Conservation (phyloP, 1,284 basidiomycete species). For the Trametes versicolor region DNA sequence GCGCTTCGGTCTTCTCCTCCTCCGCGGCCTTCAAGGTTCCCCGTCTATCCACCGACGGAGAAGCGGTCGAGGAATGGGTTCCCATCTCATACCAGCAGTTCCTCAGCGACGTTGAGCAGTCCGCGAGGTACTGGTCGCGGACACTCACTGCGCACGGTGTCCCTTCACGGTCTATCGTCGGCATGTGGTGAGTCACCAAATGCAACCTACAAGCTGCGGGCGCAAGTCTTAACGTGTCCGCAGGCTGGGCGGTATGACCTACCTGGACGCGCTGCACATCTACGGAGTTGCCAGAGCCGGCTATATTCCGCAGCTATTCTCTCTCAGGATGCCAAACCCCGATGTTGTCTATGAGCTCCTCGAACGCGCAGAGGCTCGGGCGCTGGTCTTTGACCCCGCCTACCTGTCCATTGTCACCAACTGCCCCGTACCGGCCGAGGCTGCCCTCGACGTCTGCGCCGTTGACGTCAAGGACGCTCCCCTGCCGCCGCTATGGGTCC, state of each 20-base stretch:
- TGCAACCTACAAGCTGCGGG: conserved; percentile 14
- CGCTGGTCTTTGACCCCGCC: conserved; percentile 67
- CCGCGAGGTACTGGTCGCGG: conserved; percentile 64
- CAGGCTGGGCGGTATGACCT: conserved; percentile 75
- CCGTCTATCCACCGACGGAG: conserved; percentile 46
- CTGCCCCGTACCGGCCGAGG: conserved; percentile 61
- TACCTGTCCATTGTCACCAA: conserved; percentile 49
- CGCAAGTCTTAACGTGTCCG: conserved; percentile 16
- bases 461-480: conserved; percentile 28
- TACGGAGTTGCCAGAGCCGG: conserved; percentile 77
- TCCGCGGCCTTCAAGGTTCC: conserved; percentile 62
- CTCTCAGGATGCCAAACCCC: conserved; percentile 74
- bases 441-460: conserved; percentile 50
- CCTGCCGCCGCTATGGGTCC: conserved; percentile 41
- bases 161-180: conserved; percentile 63
- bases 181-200: conserved; percentile 63
- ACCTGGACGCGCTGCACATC: conserved; percentile 72
- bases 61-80: conserved; percentile 54
- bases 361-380: conserved; percentile 61
- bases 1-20: conserved; percentile 54
- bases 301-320: conserved; percentile 77
- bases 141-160: conserved; percentile 55
- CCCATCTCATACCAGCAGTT: conserved; percentile 63
- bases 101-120: conserved; percentile 59
- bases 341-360: conserved; percentile 73